Evolutionary conservation across 768 basidiomycete species (phyloP).

Genomic region (Lactifluus hygrophoroides): DNA sequence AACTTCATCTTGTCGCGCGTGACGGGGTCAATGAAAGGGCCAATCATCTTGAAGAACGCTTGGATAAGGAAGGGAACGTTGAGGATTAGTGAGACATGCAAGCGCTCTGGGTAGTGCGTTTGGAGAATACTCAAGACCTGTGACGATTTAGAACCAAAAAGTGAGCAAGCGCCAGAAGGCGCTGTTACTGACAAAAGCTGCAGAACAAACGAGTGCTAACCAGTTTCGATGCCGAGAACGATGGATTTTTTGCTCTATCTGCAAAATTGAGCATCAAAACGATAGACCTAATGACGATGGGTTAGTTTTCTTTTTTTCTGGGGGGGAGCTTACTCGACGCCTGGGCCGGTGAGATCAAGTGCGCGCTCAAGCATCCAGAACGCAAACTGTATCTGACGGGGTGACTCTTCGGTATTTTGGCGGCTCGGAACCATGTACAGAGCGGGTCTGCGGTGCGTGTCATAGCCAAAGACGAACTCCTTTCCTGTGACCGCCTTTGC

Average conservation of each 20-base stretch:
- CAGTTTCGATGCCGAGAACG: slow-evolving; percentile 30
- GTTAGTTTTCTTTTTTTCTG: neutral
- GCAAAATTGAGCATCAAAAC: slow-evolving; percentile 71
- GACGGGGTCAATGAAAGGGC: slow-evolving; percentile 76
- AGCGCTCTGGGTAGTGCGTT: slow-evolving; percentile 79
- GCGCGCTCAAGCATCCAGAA: slow-evolving; percentile 74
- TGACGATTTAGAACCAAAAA: neutral
- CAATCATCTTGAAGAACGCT: slow-evolving; percentile 69
- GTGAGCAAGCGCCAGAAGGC: neutral
- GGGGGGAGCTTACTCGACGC: slow-evolving; percentile 58
- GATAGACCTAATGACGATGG: slow-evolving; percentile 40
- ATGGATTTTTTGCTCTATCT: slow-evolving; percentile 55
- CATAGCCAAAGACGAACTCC: slow-evolving; percentile 69
- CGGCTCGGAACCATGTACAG: slow-evolving; percentile 60
- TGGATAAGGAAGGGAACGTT: slow-evolving; percentile 76
- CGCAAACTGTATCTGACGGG: slow-evolving; percentile 60
- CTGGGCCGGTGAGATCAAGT: slow-evolving; percentile 70
- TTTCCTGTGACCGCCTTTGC: slow-evolving; percentile 73
- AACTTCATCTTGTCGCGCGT: slow-evolving; percentile 70
- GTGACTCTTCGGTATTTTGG: slow-evolving; percentile 69
- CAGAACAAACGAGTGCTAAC: slow-evolving; percentile 23
- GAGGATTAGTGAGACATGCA: slow-evolving; percentile 63
- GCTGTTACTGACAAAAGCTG: neutral
- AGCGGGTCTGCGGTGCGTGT: slow-evolving; percentile 52
- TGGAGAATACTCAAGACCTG: slow-evolving; percentile 50